Evolutionary conservation across 202 grass and related monocot species (phyloP).

Genomic region (Schoenoplectus tabernaemontani): DNA sequence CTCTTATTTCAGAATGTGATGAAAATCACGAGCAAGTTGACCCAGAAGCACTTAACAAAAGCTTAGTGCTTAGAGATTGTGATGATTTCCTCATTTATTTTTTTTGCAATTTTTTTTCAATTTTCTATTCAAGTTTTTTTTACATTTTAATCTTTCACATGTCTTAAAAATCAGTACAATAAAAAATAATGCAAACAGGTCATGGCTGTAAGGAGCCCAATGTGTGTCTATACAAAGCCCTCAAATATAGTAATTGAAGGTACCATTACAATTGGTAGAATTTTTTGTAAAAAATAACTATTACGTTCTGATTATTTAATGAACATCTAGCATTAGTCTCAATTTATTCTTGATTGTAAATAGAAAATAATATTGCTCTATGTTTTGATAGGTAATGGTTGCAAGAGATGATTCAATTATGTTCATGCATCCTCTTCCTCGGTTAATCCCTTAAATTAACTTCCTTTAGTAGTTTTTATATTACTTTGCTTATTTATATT

Average conservation of each 20-base stretch:
- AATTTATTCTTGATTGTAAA: too few relatives aligned
- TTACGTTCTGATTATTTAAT: too few relatives aligned
- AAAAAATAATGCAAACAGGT: slow-evolving; percentile 36
- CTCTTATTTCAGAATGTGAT: slow-evolving; percentile 47
- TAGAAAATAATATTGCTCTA: too few relatives aligned
- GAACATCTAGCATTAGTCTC: too few relatives aligned
- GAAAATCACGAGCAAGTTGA: slow-evolving; percentile 83
- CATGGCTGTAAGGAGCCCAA: slow-evolving; percentile 92
- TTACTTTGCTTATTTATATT: too few relatives aligned
- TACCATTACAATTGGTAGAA: background rate
- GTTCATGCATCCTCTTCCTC: too few relatives aligned
- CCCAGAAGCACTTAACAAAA: slow-evolving; percentile 52
- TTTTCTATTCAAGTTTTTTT: background rate
- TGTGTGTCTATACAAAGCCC: slow-evolving; percentile 42
- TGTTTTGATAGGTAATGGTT: too few relatives aligned
- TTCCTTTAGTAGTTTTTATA: too few relatives aligned
- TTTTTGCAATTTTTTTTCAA: background rate
- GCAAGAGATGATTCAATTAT: too few relatives aligned
- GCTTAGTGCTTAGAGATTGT: slow-evolving; percentile 74
- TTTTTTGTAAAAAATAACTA: background rate
- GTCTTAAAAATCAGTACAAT: background rate
- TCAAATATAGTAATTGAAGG: slow-evolving; percentile 18
- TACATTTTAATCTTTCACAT: background rate
- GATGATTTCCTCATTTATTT: background rate
- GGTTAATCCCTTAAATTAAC: too few relatives aligned